These are phyloP conservation scores for Mycosphaerella arachidis DNA, from an alignment of 2,329 filamentous ascomycete species.

Conservation along the genomic window DNA sequence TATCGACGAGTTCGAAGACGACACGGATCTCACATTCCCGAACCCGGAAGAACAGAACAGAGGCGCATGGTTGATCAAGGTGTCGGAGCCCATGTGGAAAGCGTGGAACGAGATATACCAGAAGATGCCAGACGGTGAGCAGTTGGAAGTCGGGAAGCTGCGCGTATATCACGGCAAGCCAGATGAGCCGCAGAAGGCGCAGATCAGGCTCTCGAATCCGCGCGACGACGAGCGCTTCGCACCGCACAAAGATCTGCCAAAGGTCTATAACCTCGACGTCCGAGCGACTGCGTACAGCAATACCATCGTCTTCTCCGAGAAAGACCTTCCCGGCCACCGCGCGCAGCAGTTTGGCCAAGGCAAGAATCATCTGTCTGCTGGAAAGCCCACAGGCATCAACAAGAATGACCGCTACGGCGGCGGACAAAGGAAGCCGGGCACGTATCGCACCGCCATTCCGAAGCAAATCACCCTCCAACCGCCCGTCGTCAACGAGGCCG, in stretches of 20 bases:
- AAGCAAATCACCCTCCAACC: slow-evolving; percentile 76
- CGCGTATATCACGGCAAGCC: slow-evolving; percentile 38
- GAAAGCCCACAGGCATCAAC: slow-evolving; percentile 20
- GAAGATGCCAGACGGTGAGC: slow-evolving; percentile 47
- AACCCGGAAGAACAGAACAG: slow-evolving; percentile 3
- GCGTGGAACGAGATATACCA: slow-evolving; percentile 72
- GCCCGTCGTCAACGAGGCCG: slow-evolving; percentile 70
- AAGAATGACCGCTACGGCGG: slow-evolving; percentile 18
- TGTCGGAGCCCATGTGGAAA: slow-evolving; percentile 77
- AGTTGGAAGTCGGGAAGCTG: slow-evolving; percentile 74
- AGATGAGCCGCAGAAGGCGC: slow-evolving; percentile 49
- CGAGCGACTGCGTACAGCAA: slow-evolving; percentile 67
- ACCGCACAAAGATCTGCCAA: slow-evolving; percentile 71
- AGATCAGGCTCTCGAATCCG: slow-evolving; percentile 60
- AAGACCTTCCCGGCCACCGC: slow-evolving; percentile 68
- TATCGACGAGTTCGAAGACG: slow-evolving; percentile 33
- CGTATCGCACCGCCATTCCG: slow-evolving; percentile 38
- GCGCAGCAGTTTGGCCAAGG: slow-evolving; percentile 15
- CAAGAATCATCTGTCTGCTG: slow-evolving; percentile 14
- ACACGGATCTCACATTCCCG: slow-evolving; percentile 31
- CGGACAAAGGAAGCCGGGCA: slow-evolving; percentile 21
- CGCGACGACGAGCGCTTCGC: slow-evolving; percentile 38
- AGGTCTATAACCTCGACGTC: slow-evolving; percentile 79
- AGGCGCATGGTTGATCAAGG: slow-evolving; percentile 63
- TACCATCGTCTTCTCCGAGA: slow-evolving; percentile 89